Evolutionary conservation across 1,139 yeast genomes (phyloP).

Genomic region (Blastobotrys persicus): DNA sequence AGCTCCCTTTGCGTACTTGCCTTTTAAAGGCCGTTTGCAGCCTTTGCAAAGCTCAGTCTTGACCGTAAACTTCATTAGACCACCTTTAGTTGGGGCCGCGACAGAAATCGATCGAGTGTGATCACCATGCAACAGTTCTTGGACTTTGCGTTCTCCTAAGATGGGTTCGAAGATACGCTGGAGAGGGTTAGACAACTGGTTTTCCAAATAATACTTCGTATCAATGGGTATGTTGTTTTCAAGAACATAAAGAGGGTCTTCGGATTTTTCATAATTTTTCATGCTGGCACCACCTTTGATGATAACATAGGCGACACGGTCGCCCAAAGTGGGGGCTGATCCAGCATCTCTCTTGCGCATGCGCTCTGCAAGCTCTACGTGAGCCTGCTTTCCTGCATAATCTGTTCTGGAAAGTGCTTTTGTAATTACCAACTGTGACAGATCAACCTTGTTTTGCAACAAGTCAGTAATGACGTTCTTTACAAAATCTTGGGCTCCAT

Average conservation of each 20-base stretch:
- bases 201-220: conserved; percentile 88
- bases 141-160: conserved; percentile 80
- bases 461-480: conserved; percentile 87
- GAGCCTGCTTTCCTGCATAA: conserved; percentile 95
- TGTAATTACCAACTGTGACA: conserved; percentile 90
- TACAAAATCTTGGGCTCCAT: conserved; percentile 79
- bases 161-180: conserved; percentile 95
- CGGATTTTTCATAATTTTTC: conserved; percentile 92
- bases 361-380: conserved; percentile 91
- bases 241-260: conserved; percentile 90
- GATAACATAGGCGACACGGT: conserved; percentile 96
- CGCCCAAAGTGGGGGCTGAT: conserved; percentile 94
- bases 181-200: conserved; percentile 89
- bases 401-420: conserved; percentile 88
- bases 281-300: conserved; percentile 77
- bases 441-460: conserved; percentile 85
- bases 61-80: conserved; percentile 87
- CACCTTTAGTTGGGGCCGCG: conserved; percentile 64
- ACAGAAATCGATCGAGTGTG: conserved; percentile 80
- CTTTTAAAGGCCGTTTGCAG: conserved; percentile 77
- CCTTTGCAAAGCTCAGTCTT: conserved; percentile 85
- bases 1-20: conserved; percentile 64
- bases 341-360: conserved; percentile 98
- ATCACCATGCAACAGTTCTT: conserved; percentile 66
- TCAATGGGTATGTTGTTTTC: conserved; percentile 93